Conservation (phyloP, 805 yeast species). For the Metschnikowia reukaufii region DNA sequence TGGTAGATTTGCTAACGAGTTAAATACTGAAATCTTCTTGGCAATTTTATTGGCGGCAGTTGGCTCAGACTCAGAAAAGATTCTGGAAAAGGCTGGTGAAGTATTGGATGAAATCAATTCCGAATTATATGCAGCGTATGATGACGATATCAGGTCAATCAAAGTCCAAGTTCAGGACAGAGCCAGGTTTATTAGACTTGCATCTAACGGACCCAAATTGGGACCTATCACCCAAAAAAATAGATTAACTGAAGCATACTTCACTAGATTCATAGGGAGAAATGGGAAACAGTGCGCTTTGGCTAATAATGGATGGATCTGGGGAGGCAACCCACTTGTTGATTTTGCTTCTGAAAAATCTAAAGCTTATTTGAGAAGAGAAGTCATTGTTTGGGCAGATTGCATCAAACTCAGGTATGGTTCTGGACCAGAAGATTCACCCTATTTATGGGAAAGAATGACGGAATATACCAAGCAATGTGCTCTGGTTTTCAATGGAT, state of each 20-base stretch:
- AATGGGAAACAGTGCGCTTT: slow-evolving; percentile 65
- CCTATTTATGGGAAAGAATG: slow-evolving; percentile 88
- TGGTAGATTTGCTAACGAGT: slow-evolving; percentile 51
- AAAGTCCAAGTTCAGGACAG: slow-evolving; percentile 72
- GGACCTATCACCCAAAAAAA: slow-evolving; percentile 54
- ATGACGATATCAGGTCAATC: slow-evolving; percentile 67
- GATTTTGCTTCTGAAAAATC: slow-evolving; percentile 86
- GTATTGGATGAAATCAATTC: slow-evolving; percentile 78
- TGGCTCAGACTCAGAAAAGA: slow-evolving; percentile 19
- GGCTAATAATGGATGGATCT: slow-evolving; percentile 98
- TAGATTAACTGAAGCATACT: slow-evolving; percentile 85
- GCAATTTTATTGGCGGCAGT: slow-evolving; percentile 44
- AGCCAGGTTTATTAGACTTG: slow-evolving; percentile 73
- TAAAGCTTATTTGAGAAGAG: slow-evolving; percentile 82
- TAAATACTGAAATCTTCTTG: slow-evolving; percentile 54
- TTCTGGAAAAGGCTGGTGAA: slow-evolving; percentile 40
- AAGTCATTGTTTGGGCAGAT: slow-evolving; percentile 96
- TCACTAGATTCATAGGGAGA: slow-evolving; percentile 62
- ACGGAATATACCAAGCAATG: slow-evolving; percentile 66
- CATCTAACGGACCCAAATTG: slow-evolving; percentile 74
- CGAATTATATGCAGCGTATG: slow-evolving; percentile 70
- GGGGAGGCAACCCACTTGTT: slow-evolving; percentile 93
- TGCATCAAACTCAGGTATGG: slow-evolving; percentile 94
- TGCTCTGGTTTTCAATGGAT: slow-evolving; percentile 79
- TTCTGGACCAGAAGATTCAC: slow-evolving; percentile 72